Conservation (phyloP, 2,329 filamentous ascomycete genomes). For the Fusarium oligoseptatum region DNA sequence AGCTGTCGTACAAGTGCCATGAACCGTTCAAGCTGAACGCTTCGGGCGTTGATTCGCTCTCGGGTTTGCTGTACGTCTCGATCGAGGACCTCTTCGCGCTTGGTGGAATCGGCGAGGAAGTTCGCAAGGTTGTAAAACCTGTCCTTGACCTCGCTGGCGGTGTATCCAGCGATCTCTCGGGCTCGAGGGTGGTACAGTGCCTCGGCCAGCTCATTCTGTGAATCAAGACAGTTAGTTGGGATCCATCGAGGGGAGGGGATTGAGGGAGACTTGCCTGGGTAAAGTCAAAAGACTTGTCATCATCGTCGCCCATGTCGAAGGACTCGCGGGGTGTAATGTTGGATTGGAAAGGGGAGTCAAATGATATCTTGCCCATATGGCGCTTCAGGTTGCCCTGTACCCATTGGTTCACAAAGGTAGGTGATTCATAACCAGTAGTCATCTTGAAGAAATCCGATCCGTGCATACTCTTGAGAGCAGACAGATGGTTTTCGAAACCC, state of each 20-base stretch:
- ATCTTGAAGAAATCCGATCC: too few species aligned
- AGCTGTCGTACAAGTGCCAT: background rate
- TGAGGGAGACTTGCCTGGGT: background rate
- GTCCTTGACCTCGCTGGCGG: background rate
- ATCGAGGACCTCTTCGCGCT: too few species aligned
- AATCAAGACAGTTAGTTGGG: background rate
- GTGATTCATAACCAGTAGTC: too few species aligned
- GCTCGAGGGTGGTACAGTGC: conserved; percentile 38
- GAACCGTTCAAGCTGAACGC: conserved; percentile 26
- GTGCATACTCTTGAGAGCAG: background rate
- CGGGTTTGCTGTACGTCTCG: background rate
- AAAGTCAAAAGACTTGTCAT: background rate
- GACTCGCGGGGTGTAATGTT: too few species aligned
- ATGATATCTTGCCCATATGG: too few species aligned
- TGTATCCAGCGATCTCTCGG: conserved; percentile 7
- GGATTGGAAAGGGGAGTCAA: too few species aligned
- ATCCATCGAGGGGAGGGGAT: background rate
- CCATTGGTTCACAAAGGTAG: too few species aligned
- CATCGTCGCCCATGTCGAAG: background rate
- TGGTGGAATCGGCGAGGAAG: too few species aligned
- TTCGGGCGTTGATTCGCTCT: conserved; percentile 25
- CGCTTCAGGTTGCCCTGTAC: too few species aligned
- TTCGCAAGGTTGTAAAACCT: rapidly evolving
- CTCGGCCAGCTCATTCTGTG: conserved; percentile 31
- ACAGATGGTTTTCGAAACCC: background rate